Base-by-base conservation (phyloP, 2,329 filamentous ascomycete species). In the Cytospora leucostoma region DNA sequence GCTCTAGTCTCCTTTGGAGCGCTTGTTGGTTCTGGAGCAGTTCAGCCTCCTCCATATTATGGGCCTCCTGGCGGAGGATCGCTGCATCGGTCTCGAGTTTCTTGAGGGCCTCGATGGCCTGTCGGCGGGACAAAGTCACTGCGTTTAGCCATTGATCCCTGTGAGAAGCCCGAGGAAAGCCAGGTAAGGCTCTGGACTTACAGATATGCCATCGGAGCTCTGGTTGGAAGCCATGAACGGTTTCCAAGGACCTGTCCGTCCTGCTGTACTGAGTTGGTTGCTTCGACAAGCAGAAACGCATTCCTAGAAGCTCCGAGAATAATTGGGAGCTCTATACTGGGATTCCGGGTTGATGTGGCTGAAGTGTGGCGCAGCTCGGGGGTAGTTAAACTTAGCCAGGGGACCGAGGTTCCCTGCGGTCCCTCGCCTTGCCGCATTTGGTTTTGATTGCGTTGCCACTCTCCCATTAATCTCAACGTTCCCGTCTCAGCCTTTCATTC, bases 1-100 rank as follows among this genome's bases (percentile, higher is more conserved):
- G 72, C 11, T 75, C 74, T 33, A 78, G 68, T 55, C 77, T 72
- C 51, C 75, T 72, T 63, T 78, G 73, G 61, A 76, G 77, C 21
- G 76, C 74, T 61, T 78, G 74, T 61, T 79, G 74, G 57, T 66
- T 72, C 71, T 63, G 72, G 72, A 64, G 74, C 73, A 65, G 63
- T 33, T 64, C 63, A 32, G 60, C 59, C 49, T 61, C 50, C 44
- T 64, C 61, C 62, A 64, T 63, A 19, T 76, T 72, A 62, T 75
- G 74, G 19, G 78, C 78, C 62, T 79, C 76, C 40, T 71, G 70
- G 54, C 76, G 73, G 62, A 80, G 69, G 27, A 74, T 68, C 58
- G 75, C 72, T 38, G 76, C 69, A 64, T 77, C 74, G 60, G 74
- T 69, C 65, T 75, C 72, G 56, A 80, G 76, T 71, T 78, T 79